phyloP scores from a whole-genome alignment of 2,329 filamentous ascomycete species.

The Triangularia verruculosa region DNA sequence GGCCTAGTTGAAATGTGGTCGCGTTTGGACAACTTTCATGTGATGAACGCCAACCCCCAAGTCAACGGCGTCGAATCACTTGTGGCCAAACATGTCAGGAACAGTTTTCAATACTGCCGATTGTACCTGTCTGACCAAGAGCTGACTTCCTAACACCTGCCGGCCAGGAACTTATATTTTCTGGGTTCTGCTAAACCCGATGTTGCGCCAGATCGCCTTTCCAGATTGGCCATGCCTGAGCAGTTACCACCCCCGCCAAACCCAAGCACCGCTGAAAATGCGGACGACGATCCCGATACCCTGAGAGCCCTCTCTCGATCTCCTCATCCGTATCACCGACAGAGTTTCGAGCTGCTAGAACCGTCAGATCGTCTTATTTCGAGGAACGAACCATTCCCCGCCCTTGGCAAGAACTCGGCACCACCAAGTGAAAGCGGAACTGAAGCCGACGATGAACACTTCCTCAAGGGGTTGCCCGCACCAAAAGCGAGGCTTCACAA shows the following conservation, averaged over 20 bases:
- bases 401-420: slow-evolving; percentile 50
- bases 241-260: slow-evolving; percentile 38
- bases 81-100: background rate
- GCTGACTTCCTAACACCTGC: background rate
- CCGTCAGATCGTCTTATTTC: slow-evolving; percentile 42
- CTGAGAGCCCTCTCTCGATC: slow-evolving; percentile 57
- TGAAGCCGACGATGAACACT: slow-evolving; percentile 91
- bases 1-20: background rate
- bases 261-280: slow-evolving; percentile 11
- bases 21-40: background rate
- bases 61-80: background rate
- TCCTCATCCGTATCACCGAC: slow-evolving; percentile 66
- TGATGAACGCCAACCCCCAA: background rate
- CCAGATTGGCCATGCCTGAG: slow-evolving; percentile 43
- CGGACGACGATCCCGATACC: slow-evolving; percentile 28
- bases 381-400: slow-evolving; percentile 28
- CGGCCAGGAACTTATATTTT: background rate
- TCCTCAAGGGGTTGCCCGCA: slow-evolving; percentile 80
- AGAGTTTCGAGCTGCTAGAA: slow-evolving; percentile 53
- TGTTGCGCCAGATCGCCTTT: slow-evolving; percentile 17
- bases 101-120: background rate
- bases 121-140: background rate
- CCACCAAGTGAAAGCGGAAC: slow-evolving; percentile 85
- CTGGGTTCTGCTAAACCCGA: slow-evolving; percentile 3
- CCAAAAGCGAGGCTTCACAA: slow-evolving; percentile 72